phyloP scores from a whole-genome alignment of 352 stramenopile species.

The Phytophthora multivora region DNA sequence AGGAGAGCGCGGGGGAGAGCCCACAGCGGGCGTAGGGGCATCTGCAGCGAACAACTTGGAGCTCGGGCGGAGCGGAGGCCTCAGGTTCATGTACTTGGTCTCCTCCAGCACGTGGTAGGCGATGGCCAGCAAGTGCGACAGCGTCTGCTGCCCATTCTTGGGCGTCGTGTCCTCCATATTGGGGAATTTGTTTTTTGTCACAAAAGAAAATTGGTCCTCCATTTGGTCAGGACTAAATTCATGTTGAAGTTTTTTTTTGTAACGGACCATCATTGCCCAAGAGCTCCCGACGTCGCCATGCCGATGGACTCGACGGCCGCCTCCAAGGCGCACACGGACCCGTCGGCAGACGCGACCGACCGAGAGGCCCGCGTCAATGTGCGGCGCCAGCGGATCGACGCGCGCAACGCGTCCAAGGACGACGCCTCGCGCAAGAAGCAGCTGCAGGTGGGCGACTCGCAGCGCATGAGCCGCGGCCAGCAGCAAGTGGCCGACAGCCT shows the following conservation, averaged over 20 bases:
- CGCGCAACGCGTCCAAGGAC: constrained; percentile 78
- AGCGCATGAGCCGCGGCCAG: constrained; percentile 69
- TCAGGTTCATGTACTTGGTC: constrained; percentile 85
- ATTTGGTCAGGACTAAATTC: no score
- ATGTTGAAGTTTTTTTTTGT: not conserved
- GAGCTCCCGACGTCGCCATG: not conserved
- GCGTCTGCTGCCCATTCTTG: constrained; percentile 60
- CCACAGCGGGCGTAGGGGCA: constrained; percentile 20
- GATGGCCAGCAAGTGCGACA: constrained; percentile 75
- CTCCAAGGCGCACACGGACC: constrained; percentile 41
- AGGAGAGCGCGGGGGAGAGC: constrained; percentile 38
- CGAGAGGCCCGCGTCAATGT: constrained; percentile 67
- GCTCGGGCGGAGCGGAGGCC: constrained; percentile 78
- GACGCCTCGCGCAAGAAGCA: constrained; percentile 81
- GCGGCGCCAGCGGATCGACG: constrained; percentile 75
- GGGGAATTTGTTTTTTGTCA: not conserved
- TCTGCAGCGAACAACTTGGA: constrained; percentile 78
- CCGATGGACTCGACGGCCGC: constrained; percentile 26
- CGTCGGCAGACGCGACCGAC: constrained; percentile 44
- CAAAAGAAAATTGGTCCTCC: no score
- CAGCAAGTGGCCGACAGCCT: constrained; percentile 82
- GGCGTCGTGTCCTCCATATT: constrained; percentile 28
- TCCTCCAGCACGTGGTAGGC: constrained; percentile 82
- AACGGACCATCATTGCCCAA: constrained; percentile 6
- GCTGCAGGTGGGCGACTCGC: constrained; percentile 60